Evolutionary conservation across 176 grass and related monocot species (phyloP), one percentile per base, ranked within the genome.

Genomic region (Bonia amplexicaulis): DNA sequence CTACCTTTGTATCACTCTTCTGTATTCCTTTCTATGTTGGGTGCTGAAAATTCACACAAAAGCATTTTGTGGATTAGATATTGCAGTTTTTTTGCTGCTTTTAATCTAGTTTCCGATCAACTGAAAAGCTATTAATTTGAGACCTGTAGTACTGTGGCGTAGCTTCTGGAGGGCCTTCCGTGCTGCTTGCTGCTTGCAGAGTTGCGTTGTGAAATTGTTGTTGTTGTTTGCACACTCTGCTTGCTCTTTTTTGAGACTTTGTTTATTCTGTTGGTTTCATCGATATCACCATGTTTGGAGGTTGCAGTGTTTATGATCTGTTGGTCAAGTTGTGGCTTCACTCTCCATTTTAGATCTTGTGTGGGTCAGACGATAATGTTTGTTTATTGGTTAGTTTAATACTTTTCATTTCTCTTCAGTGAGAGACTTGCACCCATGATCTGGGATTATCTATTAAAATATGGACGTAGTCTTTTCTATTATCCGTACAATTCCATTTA

Each of bases 301-400:
- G 84, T 76, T 46, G 57, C 59, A 31, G 37, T 58, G 22, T 47
- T 60, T 65, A 35, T 29, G 47, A 78, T 13, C 27, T 51, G 12
- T 75, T 77, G 64, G 22, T 41, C 11, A 29, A 69, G 12, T 33
- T 60, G 74, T 79, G 51, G 27, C 19, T 23, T 33, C 66, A 80
- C 20, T 74, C 75, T 80, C 42, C 53, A 25, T 29, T 61, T 51
- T 71, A 66, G 26, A 59, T 42, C 5, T 40, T 29, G 25, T 61
- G 39, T 82, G 65, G 35, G 66, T 84, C 68, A 81, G 61, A 69
- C 12, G 61, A 52, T 31, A 69, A 40, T 69, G 17, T 68, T 35
- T 74, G 60, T 44, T 84, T 69, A 79, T 75, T 79, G 42, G 68
- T 83, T 29, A 7, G 48, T 83, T 83, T 83, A 65, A 9, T 82